Percentiles rank a stretch among this genome's conserved stretches.
These are phyloP conservation scores for Cystobasidium slooffiae DNA, from an alignment of 1,284 basidiomycete genomes.

Conservation along the genomic window DNA sequence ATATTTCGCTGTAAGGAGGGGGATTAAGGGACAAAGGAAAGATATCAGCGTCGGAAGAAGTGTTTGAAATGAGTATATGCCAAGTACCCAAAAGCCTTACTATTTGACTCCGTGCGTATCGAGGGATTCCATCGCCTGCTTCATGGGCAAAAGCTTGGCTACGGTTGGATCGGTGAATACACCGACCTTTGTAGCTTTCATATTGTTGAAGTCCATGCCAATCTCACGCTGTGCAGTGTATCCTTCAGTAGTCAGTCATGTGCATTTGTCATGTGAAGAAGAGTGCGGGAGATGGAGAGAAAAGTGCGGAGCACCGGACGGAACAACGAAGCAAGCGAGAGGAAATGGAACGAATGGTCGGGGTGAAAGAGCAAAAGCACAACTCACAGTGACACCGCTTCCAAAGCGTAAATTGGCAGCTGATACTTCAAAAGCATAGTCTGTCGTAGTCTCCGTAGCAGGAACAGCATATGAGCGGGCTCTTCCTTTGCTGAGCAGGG, in stretches of 20 bases:
- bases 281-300: neutral
- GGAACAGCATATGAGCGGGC: slow-evolving; percentile 69
- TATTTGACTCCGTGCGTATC: slow-evolving; percentile 68
- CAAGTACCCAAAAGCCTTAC: slow-evolving; percentile 1
- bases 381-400: slow-evolving; percentile 54
- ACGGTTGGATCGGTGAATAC: slow-evolving; percentile 92
- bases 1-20: slow-evolving; percentile 65
- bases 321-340: slow-evolving; percentile 19
- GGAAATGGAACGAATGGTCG: neutral
- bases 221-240: slow-evolving; percentile 55
- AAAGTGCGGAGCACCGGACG: slow-evolving; percentile 19
- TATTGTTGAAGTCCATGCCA: slow-evolving; percentile 90
- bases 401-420: slow-evolving; percentile 73
- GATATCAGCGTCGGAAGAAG: neutral
- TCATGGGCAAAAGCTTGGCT: slow-evolving; percentile 73
- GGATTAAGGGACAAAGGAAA: neutral
- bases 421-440: slow-evolving; percentile 97
- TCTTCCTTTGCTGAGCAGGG: slow-evolving; percentile 41
- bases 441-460: slow-evolving; percentile 71
- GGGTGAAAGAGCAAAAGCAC: neutral
- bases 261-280: neutral
- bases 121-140: slow-evolving; percentile 74
- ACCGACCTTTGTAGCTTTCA: slow-evolving; percentile 83
- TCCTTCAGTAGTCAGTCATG: neutral
- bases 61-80: neutral